Evolutionary conservation across 441 rosid species (phyloP).

Genomic region (Jatropha podagrica): DNA sequence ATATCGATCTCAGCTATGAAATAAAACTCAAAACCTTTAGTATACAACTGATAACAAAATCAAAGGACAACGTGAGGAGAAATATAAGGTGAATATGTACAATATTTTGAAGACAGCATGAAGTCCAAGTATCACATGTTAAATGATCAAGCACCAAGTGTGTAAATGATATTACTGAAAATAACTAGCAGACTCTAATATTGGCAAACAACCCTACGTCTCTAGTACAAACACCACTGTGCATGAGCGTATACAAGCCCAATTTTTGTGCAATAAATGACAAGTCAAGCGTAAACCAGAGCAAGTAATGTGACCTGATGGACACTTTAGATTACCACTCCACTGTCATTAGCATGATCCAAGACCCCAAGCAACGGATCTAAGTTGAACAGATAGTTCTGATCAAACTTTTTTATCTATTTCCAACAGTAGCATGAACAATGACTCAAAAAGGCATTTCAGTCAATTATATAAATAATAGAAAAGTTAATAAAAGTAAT

Average conservation of each 20-base stretch:
- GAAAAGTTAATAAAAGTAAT: not conserved
- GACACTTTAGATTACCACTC: not conserved
- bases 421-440: not conserved
- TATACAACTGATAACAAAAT: not conserved
- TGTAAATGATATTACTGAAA: not conserved
- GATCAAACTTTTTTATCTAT: not conserved
- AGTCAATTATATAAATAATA: not conserved
- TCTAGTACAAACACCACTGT: not conserved
- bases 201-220: not conserved
- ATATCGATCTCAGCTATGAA: conserved; percentile 71
- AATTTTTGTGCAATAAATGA: not conserved
- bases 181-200: not conserved
- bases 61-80: not conserved
- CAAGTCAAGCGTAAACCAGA: not conserved
- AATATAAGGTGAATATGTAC: not conserved
- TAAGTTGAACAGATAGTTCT: not conserved
- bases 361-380: not conserved
- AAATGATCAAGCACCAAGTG: not conserved
- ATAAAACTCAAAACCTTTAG: conserved; percentile 19
- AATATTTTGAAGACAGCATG: conserved; percentile 12
- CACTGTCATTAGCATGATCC: not conserved
- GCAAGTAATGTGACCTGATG: not conserved
- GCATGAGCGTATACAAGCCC: not conserved
- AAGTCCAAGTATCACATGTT: not conserved
- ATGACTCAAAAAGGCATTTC: not conserved